Evolutionary conservation across 2,329 filamentous ascomycete species (phyloP), one percentile per base, ranked within the genome.

Genomic region (Domatiomyces globalis): DNA sequence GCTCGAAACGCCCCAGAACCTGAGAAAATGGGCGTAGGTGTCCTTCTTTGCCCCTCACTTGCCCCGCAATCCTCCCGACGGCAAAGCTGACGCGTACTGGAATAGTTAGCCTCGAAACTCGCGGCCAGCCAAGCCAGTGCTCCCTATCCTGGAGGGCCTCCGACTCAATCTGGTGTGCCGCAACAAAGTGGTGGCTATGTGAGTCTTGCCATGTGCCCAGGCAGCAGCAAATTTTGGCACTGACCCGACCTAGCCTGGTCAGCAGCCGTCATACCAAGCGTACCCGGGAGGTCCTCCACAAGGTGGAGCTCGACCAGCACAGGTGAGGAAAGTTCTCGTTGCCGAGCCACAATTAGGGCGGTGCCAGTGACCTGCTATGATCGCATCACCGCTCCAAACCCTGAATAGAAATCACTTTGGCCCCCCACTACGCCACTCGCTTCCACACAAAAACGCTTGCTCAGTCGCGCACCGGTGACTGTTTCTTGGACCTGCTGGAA

Each of bases 211-310:
- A 44, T 5, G 50, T 48, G 46, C 50, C 3, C 22, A 6, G 22
- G 22, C 22, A 25, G 45, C 54, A 43, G 18, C 50, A 45, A 48
- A 48, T 12, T 47, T 45, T 43, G 6, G 15, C 39, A 45, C 49
- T 45, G 51, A 61, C 56, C 58, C 57, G 9, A 55, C 56, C 49
- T 56, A 59, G 42, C 60, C 56, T 43, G 48, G 33, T n/a, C 52
- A 56, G 69, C 71, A 75, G 59, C 67, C 65, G 54, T 69, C 72
- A 61, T 79, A 80, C 66, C 75, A 79, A 68, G 72, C 76, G 58
- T 80, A 76, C 63, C 72, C 71, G 60, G 72, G 70, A 60, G 63
- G 56, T 45, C 64, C 65, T 60, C 61, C 57, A 48, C 61, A 62
- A 55, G 53, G 51, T 53, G 48, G 46, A 50, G 51, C 50, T 8